phyloP scores from a whole-genome alignment of 495 filamentous ascomycete species.

The Bryoglossum gracile region DNA sequence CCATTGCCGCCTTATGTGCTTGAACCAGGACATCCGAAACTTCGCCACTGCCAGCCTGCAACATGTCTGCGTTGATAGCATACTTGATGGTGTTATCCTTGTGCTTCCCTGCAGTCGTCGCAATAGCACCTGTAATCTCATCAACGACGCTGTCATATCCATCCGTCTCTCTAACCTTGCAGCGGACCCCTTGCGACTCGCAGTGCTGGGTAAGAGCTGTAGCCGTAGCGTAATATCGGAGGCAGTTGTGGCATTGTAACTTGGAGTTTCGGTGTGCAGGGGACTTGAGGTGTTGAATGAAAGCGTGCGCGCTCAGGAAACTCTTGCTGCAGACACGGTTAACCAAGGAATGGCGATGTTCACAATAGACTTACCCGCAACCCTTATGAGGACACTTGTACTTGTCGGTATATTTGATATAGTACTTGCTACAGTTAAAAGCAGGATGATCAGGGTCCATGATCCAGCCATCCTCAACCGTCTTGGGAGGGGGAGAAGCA shows the following conservation, averaged over 20 bases:
- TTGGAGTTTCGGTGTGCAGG: conserved; percentile 21
- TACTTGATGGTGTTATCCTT: conserved; percentile 25
- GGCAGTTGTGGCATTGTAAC: conserved; percentile 30
- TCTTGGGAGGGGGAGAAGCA: background rate
- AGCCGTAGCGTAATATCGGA: conserved; percentile 22
- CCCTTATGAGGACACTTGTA: conserved; percentile 35
- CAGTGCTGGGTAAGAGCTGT: conserved; percentile 30
- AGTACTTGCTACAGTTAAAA: conserved; percentile 28
- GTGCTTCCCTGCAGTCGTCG: conserved; percentile 14
- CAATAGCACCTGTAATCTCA: conserved; percentile 15
- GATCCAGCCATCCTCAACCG: background rate
- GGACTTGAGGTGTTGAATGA: conserved; percentile 32
- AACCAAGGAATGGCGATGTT: no score
- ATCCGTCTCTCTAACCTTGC: conserved; percentile 18
- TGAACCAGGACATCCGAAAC: background rate
- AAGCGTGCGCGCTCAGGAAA: conserved; percentile 6
- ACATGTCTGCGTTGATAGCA: conserved; percentile 3
- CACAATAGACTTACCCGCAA: conserved; percentile 33
- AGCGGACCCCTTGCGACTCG: conserved; percentile 25
- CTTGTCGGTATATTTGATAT: conserved; percentile 20
- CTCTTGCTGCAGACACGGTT: conserved; percentile 27
- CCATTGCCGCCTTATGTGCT: background rate
- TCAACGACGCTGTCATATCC: conserved; percentile 13
- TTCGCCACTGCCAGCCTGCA: background rate
- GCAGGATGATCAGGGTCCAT: conserved; percentile 27